Conservation (phyloP, 2,329 filamentous ascomycete species). For the Hymenoscyphus albidus region DNA sequence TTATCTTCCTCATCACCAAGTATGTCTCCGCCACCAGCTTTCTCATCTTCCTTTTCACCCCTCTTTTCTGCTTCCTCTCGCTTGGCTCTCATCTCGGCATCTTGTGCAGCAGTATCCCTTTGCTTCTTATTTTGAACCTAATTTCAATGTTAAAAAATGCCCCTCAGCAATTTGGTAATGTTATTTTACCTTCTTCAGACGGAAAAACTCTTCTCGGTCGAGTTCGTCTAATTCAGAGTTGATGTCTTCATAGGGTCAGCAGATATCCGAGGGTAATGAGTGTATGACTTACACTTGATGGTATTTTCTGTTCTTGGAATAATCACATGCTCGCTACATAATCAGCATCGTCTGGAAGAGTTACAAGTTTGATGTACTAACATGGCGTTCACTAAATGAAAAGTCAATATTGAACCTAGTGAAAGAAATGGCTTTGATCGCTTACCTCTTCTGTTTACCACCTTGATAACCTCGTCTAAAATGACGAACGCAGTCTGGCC, state of each 20-base stretch:
- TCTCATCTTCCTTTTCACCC: slow-evolving; percentile 53
- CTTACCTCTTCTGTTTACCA: slow-evolving; percentile 89
- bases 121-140: slow-evolving; percentile 77
- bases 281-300: slow-evolving; percentile 71
- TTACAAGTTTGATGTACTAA: slow-evolving; percentile 42
- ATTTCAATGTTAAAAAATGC: background rate
- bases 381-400: slow-evolving; percentile 78
- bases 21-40: slow-evolving; percentile 56
- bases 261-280: background rate
- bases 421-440: background rate
- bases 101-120: slow-evolving; percentile 66
- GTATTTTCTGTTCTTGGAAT: slow-evolving; percentile 98
- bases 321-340: slow-evolving; percentile 76
- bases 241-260: slow-evolving; percentile 61
- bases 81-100: slow-evolving; percentile 72
- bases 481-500: slow-evolving; percentile 88
- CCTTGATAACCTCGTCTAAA: slow-evolving; percentile 97
- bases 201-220: slow-evolving; percentile 96
- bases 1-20: slow-evolving; percentile 73
- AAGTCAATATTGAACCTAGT: slow-evolving; percentile 25
- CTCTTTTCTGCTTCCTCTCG: slow-evolving; percentile 50
- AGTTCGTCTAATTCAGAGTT: slow-evolving; percentile 97
- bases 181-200: slow-evolving; percentile 72
- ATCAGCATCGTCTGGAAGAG: slow-evolving; percentile 16
- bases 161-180: background rate